A percentile compares a stretch with the other conserved stretches of the same genome.
Conservation (phyloP, 176 grass and related monocot genomes). For the Triticum turgidum region DNA sequence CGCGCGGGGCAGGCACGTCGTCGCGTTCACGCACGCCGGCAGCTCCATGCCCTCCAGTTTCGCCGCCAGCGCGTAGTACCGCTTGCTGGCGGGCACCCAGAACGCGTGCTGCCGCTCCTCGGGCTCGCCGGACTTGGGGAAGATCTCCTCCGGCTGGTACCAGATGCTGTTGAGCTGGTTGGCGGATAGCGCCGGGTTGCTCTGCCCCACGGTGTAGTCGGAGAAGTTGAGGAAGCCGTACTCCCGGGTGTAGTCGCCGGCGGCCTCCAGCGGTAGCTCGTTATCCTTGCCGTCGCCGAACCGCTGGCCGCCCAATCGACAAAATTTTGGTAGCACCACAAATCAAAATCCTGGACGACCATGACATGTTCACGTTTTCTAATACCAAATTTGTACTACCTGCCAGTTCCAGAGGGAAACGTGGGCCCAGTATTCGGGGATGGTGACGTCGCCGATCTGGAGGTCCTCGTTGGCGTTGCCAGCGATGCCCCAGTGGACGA, state of each 20-base stretch:
- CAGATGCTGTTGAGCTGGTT: conserved; percentile 60
- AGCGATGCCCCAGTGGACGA: conserved; percentile 64
- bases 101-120: conserved; percentile 60
- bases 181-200: not conserved
- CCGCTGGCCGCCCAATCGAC: conserved; percentile 11
- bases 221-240: conserved; percentile 60
- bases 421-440: conserved; percentile 58
- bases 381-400: not conserved
- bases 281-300: conserved; percentile 35
- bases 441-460: conserved; percentile 62
- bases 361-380: not conserved
- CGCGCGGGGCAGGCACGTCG: conserved; percentile 44
- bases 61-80: conserved; percentile 30
- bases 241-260: conserved; percentile 52
- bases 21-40: conserved; percentile 51
- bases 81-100: conserved; percentile 47
- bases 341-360: not conserved
- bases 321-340: not conserved
- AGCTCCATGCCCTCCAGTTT: conserved; percentile 49
- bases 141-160: conserved; percentile 68
- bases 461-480: conserved; percentile 55
- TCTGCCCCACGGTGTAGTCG: conserved; percentile 27
- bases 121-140: conserved; percentile 43
- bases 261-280: conserved; percentile 43
- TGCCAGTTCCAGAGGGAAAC: conserved; percentile 63